These are phyloP conservation scores for Dioszegia hungarica DNA, from an alignment of 768 basidiomycete genomes.

Conservation along the genomic window DNA sequence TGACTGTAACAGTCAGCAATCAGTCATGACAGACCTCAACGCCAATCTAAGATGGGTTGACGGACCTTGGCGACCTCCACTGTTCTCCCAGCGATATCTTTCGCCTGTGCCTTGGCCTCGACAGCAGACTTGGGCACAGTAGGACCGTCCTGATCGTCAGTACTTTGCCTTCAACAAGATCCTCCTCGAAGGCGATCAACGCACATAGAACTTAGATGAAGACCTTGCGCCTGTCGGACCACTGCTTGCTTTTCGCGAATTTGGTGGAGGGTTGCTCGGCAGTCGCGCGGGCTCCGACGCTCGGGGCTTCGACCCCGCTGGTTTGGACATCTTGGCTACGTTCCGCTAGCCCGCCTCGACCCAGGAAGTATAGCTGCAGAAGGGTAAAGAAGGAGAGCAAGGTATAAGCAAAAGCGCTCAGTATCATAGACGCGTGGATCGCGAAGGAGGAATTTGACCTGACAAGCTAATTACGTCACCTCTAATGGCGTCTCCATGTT, in stretches of 20 bases:
- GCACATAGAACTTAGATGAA: slow-evolving; percentile 32
- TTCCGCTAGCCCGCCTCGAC: too few relatives aligned
- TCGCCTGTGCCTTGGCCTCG: slow-evolving; percentile 20
- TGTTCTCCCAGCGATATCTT: slow-evolving; percentile 17
- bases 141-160: slow-evolving; percentile 31
- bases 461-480: too few relatives aligned
- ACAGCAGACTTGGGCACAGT: slow-evolving; percentile 22
- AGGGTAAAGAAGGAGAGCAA: background rate
- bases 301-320: background rate
- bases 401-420: too few relatives aligned
- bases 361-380: background rate
- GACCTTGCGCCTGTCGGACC: background rate
- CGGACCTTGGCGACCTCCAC: slow-evolving; percentile 32
- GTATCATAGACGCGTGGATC: background rate
- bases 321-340: slow-evolving; percentile 4
- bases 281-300: background rate
- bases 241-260: background rate
- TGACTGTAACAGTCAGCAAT: slow-evolving; percentile 12
- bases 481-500: too few relatives aligned
- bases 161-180: too few relatives aligned
- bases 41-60: background rate
- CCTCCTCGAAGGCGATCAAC: background rate
- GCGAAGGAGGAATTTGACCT: background rate
- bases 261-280: background rate
- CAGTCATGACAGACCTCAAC: too few relatives aligned